These are phyloP conservation scores for Cordyceps cicadae DNA, from an alignment of 2,329 filamentous ascomycete genomes.

Conservation along the genomic window DNA sequence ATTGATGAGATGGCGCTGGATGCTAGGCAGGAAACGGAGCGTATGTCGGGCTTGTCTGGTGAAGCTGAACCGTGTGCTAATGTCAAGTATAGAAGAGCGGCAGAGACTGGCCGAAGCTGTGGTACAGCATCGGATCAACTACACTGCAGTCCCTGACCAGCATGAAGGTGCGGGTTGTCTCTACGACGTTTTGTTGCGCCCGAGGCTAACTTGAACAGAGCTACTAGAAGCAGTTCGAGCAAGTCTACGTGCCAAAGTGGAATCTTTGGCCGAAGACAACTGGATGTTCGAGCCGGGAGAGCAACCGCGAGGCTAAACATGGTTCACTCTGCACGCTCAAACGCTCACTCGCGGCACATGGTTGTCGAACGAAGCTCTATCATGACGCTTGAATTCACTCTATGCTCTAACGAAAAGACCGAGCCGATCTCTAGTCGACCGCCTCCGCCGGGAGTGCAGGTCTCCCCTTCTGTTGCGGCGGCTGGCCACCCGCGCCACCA, in stretches of 20 bases:
- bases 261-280: conserved; percentile 68
- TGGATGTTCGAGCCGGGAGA: conserved; percentile 84
- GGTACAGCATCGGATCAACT: conserved; percentile 50
- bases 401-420: conserved; percentile 13
- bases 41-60: conserved; percentile 25
- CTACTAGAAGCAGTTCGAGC: conserved; percentile 60
- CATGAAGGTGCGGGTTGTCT: conserved; percentile 48
- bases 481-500: conserved; percentile 38
- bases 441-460: conserved; percentile 44
- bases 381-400: conserved; percentile 11
- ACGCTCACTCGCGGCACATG: not conserved
- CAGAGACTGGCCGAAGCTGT: conserved; percentile 54
- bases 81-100: conserved; percentile 41
- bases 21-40: conserved; percentile 49
- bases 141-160: conserved; percentile 49
- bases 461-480: conserved; percentile 26
- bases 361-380: not conserved
- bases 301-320: conserved; percentile 28
- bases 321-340: not conserved
- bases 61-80: not conserved
- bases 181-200: not conserved
- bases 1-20: conserved; percentile 48
- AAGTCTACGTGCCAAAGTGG: conserved; percentile 64
- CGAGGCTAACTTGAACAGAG: conserved; percentile 37
- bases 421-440: conserved; percentile 39